Evolutionary conservation across 306 rosid species (phyloP).

Genomic region (Astragalus glycyphyllos): DNA sequence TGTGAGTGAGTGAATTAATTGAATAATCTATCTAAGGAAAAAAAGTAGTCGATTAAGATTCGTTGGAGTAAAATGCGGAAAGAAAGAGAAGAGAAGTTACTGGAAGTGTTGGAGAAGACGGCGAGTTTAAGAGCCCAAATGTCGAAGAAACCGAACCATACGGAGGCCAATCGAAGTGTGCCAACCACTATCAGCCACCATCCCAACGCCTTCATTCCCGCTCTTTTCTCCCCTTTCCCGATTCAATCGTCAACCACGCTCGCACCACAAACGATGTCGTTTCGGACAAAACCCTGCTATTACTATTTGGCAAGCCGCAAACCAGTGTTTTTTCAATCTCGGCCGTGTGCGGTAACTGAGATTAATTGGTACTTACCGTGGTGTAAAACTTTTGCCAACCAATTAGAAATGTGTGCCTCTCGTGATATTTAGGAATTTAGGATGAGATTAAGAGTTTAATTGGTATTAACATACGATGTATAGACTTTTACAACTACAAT

Average conservation of each 20-base stretch:
- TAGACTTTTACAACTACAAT: too few species aligned
- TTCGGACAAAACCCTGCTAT: neutral
- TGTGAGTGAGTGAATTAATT: conserved; percentile 1
- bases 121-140: conserved; percentile 88
- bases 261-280: neutral
- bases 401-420: too few species aligned
- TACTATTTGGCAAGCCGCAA: too few species aligned
- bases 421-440: too few species aligned
- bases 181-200: conserved; percentile 91
- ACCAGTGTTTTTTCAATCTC: too few species aligned
- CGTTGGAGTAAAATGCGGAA: conserved; percentile 13
- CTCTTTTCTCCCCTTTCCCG: neutral
- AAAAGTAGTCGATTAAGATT: neutral
- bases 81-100: conserved; percentile 40
- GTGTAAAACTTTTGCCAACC: too few species aligned
- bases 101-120: conserved; percentile 75
- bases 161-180: conserved; percentile 82
- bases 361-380: too few species aligned
- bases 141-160: conserved; percentile 96
- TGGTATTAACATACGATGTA: too few species aligned
- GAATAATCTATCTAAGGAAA: neutral
- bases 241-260: neutral
- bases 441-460: too few species aligned
- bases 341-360: too few species aligned
- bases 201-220: conserved; percentile 71